Conservation (phyloP, 2,329 filamentous ascomycete genomes). For the Scedosporium boydii region DNA sequence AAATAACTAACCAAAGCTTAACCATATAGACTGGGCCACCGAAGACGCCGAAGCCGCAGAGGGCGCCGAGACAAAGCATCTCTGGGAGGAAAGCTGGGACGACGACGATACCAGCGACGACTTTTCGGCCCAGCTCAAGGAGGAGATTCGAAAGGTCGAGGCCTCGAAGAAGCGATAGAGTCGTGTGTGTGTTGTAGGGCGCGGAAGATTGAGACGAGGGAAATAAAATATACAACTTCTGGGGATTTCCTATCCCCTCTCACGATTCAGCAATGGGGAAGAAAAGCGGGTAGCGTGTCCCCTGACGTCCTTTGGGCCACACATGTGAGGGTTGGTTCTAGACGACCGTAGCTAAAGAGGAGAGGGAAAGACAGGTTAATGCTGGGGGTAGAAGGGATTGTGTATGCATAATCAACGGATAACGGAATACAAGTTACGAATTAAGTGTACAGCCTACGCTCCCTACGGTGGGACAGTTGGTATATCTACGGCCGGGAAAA, state of each 20-base stretch:
- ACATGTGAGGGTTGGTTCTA: not conserved
- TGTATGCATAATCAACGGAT: constrained; percentile 7
- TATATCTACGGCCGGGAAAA: too few species aligned
- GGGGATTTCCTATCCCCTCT: not conserved
- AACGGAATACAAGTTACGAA: constrained; percentile 8
- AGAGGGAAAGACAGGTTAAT: not conserved
- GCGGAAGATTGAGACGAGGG: not conserved
- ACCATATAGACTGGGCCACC: constrained; percentile 72
- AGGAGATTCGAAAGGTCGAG: constrained; percentile 93
- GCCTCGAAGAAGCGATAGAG: constrained; percentile 54
- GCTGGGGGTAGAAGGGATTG: not conserved
- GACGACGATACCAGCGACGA: constrained; percentile 96
- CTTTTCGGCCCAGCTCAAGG: constrained; percentile 87
- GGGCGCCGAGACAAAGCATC: constrained; percentile 60
- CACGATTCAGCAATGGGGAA: not conserved
- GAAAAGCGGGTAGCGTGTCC: not conserved
- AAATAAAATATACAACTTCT: not conserved
- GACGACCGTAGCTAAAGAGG: not conserved
- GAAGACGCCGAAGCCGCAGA: constrained; percentile 79
- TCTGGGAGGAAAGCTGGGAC: constrained; percentile 99
- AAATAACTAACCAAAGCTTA: not conserved
- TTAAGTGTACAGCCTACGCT: constrained; percentile 10
- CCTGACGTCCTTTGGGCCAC: not conserved
- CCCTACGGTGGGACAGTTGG: not conserved
- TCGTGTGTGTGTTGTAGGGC: not conserved